Base-by-base conservation (phyloP, 805 yeast species). In the Spathaspora hagerdaliae region DNA sequence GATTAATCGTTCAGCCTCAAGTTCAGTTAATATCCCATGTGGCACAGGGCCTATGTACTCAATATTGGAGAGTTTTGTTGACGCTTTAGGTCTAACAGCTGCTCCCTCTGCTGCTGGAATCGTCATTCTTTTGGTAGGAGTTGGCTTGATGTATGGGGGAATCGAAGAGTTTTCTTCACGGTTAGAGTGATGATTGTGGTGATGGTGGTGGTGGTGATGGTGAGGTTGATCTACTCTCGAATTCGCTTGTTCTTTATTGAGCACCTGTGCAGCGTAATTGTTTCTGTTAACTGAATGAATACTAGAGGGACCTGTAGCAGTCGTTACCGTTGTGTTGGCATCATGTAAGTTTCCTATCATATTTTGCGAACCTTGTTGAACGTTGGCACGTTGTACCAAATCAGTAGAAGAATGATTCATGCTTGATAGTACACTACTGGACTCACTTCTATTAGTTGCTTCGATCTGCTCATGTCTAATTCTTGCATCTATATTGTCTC, bases 401-500 rank as follows among this genome's bases (percentile, higher is more conserved):
- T 35, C 34, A 26, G 19, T 24, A 27, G 27, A 15, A n/a, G 38
- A 40, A 12, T 11, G 9, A 26, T 31, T 24, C n/a, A 24, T n/a
- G 27, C 34, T 27, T 12, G 26, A 39, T 9, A 35, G 10, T 15
- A 39, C 27, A 11, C 34, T 33, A 15, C 14, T 34, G 9, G 41
- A 6, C 13, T 12, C 34, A 10, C 34, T 42, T 42, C 34, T 38
- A 12, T 6, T 14, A 9, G 36, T 31, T 2, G 49, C 49, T 44
- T 79, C 84, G 12, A 79, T 53, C 47, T 69, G 74, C 38, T 68
- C 72, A 48, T 79, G 79, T 47, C 73, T 69, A 40, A 67, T 69
- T 44, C 73, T 59, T 1, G 79, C 86, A 58, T 74, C 78, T 34
- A 79, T 78, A 36, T 78, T 66, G 55, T 83, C 87, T 50, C 86